Evolutionary conservation across 768 basidiomycete species (phyloP), one percentile per base, ranked within the genome.

Genomic region (Pholiota molesta): DNA sequence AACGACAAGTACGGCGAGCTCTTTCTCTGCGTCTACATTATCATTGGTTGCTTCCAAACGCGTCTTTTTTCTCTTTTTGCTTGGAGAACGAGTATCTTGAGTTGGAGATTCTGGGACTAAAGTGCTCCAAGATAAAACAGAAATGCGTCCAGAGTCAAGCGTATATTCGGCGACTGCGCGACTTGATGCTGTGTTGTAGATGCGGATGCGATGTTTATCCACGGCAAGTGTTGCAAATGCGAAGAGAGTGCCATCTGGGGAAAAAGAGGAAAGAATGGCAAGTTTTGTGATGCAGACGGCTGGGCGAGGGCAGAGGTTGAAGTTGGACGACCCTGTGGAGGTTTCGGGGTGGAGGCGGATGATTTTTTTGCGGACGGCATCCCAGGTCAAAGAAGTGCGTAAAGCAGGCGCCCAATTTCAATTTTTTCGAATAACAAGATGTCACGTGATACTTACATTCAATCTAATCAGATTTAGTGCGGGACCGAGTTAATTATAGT

Each of bases 171-270:
- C 82, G 21, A 84, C 72, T 33, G 84, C 80, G 63, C 82, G 80
- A 39, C 79, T 81, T n/a, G 84, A 78, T 8, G 77, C 65, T 9
- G 85, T 83, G 70, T 88, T 81, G 71, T 87, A 88, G 40, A 90
- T 78, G 67, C 87, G 86, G 59, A 90, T 74, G 49, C 87, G 82
- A 69, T 90, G 88, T 72, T 88, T 90, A 79, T 90, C 88, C 55
- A 90, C 80, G 2, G 88, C 82, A 23, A 90, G 79, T 10, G 87
- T 87, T 29, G 88, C 72, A 56, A 86, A 81, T 1, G 84, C 87
- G 68, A 89, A 89, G 39, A 84, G 74, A 57, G 77, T 74, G 57
- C 81, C 84, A 60, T 79, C 75, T 5, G 81, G 80, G 9, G 88
- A 90, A 75, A 90, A 91, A 7, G 86, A 76, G 13, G 83, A 87